Conservation (phyloP, 176 grass and related monocot species). For the Musa acuminata region DNA sequence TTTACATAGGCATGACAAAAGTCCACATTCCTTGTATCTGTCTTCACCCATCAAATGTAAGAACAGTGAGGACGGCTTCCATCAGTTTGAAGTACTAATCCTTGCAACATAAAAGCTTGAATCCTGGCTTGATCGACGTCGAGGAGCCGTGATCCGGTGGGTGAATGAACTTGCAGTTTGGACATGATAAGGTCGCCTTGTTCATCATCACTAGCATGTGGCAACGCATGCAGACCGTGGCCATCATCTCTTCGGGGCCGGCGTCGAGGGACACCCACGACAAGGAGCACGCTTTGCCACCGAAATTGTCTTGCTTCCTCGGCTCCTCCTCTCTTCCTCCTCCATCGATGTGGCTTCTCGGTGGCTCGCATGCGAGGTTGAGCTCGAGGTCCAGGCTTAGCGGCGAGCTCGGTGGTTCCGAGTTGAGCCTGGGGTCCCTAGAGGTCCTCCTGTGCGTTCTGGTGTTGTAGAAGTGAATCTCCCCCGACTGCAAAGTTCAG, state of each 20-base stretch:
- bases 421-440: not conserved
- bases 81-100: constrained; percentile 23
- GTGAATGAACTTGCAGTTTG: constrained; percentile 47
- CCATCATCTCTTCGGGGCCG: constrained; percentile 35
- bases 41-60: too few relatives aligned
- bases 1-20: too few relatives aligned
- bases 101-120: constrained; percentile 65
- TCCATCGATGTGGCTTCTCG: not conserved
- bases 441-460: constrained; percentile 12
- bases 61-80: too few relatives aligned
- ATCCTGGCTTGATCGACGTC: constrained; percentile 39
- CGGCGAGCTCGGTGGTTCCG: not conserved
- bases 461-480: constrained; percentile 12
- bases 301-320: not conserved
- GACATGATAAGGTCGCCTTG: constrained; percentile 27
- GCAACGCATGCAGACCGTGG: constrained; percentile 33
- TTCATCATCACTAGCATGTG: constrained; percentile 51
- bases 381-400: constrained; percentile 8
- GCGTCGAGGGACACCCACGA: not conserved
- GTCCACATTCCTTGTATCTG: too few relatives aligned
- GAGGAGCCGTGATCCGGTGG: constrained; percentile 9
- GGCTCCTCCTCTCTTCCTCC: not conserved
- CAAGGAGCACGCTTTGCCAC: not conserved
- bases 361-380: not conserved
- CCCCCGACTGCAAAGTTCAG: not conserved